Conservation (phyloP, 2,329 filamentous ascomycete species). For the Samsoniella hepiali region DNA sequence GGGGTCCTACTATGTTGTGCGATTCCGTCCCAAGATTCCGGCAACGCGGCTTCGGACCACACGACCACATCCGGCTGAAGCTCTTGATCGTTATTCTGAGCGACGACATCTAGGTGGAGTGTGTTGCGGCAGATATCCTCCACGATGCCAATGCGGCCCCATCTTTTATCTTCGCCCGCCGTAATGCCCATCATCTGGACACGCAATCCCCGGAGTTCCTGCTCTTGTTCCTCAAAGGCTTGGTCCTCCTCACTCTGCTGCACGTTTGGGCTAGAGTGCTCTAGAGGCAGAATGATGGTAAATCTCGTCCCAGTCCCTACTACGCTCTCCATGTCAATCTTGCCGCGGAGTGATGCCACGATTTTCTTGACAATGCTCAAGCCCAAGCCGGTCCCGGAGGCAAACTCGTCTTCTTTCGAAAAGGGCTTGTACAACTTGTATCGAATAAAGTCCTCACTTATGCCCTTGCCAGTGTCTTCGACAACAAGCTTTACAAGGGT, state of each 20-base stretch:
- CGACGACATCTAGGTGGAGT: constrained; percentile 31
- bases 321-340: constrained; percentile 53
- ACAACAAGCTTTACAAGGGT: constrained; percentile 48
- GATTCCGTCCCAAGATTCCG: neutral
- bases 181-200: constrained; percentile 27
- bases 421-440: constrained; percentile 62
- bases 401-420: constrained; percentile 58
- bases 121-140: constrained; percentile 32
- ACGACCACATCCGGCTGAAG: constrained; percentile 29
- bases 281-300: constrained; percentile 32
- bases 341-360: constrained; percentile 55
- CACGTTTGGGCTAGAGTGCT: constrained; percentile 4
- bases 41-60: constrained; percentile 22
- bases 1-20: constrained; percentile 12
- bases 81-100: constrained; percentile 11
- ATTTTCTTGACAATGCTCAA: constrained; percentile 62
- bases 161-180: neutral
- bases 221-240: constrained; percentile 29
- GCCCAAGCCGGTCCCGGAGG: constrained; percentile 61
- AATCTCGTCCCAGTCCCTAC: constrained; percentile 37
- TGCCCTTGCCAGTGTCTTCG: constrained; percentile 63
- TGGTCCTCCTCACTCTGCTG: constrained; percentile 16
- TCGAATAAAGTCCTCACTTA: constrained; percentile 59
- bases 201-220: constrained; percentile 31
- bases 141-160: constrained; percentile 18